phyloP scores from a whole-genome alignment of 2,329 filamentous ascomycete species.

The Sporothrix pseudoabietina region DNA sequence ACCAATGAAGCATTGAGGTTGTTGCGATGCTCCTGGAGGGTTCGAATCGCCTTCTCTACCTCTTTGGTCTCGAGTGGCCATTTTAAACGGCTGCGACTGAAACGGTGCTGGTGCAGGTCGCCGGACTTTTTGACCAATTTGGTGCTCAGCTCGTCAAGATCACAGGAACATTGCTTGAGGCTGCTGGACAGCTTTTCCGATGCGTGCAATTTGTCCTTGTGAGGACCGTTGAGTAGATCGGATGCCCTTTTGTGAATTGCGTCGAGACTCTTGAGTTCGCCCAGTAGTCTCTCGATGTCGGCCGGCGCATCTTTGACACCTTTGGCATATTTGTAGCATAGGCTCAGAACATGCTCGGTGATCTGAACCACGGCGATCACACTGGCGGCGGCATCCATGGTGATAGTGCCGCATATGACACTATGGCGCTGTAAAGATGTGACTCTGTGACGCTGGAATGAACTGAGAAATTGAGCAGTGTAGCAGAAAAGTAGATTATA shows the following conservation, averaged over 20 bases:
- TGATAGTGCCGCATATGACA: too few relatives aligned
- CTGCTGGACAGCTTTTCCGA: background rate
- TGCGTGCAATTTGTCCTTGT: background rate
- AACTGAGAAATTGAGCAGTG: too few relatives aligned
- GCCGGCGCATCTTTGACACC: background rate
- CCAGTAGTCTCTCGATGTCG: background rate
- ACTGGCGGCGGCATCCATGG: background rate
- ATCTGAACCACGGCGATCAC: background rate
- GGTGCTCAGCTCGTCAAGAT: background rate
- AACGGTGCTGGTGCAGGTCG: background rate
- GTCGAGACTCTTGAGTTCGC: background rate
- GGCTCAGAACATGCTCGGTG: background rate
- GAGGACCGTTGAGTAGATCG: background rate
- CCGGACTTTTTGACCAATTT: background rate
- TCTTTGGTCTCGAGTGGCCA: conserved; percentile 1
- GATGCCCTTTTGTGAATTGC: background rate
- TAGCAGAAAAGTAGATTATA: too few relatives aligned
- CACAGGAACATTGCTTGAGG: background rate
- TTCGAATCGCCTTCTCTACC: background rate
- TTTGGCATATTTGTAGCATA: background rate
- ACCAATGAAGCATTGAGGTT: background rate
- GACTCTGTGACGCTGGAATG: too few relatives aligned
- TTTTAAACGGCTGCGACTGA: background rate
- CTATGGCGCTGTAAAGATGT: too few relatives aligned
- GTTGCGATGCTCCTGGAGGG: background rate